Conservation (phyloP, 768 basidiomycete genomes). For the Sutorius australiensis region DNA sequence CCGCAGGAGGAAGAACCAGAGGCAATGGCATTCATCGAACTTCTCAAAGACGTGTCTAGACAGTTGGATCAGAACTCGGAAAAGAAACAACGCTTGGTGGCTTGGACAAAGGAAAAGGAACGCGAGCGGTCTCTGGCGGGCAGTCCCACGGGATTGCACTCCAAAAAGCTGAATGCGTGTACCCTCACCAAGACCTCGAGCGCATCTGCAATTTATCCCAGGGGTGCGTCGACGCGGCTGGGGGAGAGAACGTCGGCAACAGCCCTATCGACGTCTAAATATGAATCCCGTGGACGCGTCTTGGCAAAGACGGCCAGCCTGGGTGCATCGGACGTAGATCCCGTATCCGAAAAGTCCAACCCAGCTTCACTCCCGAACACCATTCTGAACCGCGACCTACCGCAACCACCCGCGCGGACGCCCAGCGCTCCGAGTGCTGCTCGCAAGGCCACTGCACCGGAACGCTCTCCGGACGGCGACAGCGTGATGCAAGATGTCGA, state of each 20-base stretch:
- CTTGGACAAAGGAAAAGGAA: slow-evolving; percentile 10
- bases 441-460: not conserved
- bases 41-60: slow-evolving; percentile 22
- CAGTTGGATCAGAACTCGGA: slow-evolving; percentile 25
- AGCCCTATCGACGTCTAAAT: not conserved
- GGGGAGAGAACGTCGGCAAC: not conserved
- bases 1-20: slow-evolving; percentile 22
- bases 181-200: slow-evolving; percentile 17
- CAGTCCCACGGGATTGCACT: not conserved
- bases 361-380: slow-evolving; percentile 9
- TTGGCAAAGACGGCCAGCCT: slow-evolving; percentile 7
- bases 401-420: not conserved
- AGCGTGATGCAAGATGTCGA: slow-evolving; percentile 17
- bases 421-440: not conserved
- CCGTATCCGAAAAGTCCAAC: slow-evolving; percentile 9
- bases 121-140: not conserved
- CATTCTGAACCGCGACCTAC: slow-evolving; percentile 10
- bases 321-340: not conserved
- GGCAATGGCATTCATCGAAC: slow-evolving; percentile 19
- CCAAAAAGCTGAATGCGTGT: not conserved
- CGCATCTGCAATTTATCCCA: slow-evolving; percentile 8
- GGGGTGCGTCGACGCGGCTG: not conserved
- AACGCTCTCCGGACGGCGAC: not conserved
- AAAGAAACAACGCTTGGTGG: slow-evolving; percentile 23
- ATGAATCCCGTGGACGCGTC: not conserved